phyloP scores from a whole-genome alignment of 331 rosid genomes.

The Quercus phellos region DNA sequence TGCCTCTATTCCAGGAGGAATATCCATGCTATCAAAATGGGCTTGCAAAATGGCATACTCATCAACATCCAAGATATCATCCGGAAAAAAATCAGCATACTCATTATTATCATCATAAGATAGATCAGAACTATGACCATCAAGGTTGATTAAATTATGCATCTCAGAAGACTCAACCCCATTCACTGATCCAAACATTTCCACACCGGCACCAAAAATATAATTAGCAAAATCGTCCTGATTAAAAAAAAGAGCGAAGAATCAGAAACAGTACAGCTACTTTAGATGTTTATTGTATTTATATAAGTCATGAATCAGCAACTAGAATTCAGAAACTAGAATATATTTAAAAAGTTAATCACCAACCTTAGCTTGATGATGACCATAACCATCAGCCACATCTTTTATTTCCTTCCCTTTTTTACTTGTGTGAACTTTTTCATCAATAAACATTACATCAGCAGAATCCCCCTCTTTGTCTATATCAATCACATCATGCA shows the following conservation, averaged over 20 bases:
- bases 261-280: not conserved
- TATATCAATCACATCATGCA: conserved; percentile 50
- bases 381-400: conserved; percentile 29
- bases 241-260: conserved; percentile 13
- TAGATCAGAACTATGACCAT: conserved; percentile 47
- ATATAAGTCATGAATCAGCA: conserved; percentile 10
- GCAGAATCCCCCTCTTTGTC: conserved; percentile 51
- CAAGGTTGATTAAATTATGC: conserved; percentile 43
- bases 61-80: conserved; percentile 56
- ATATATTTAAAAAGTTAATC: conserved; percentile 9
- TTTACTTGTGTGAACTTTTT: conserved; percentile 27
- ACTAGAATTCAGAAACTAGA: conserved; percentile 16
- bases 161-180: conserved; percentile 43
- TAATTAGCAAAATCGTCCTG: conserved; percentile 37
- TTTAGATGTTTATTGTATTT: not conserved
- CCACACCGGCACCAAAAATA: conserved; percentile 30
- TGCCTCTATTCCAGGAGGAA: conserved; percentile 86
- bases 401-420: conserved; percentile 56
- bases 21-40: conserved; percentile 61
- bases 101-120: conserved; percentile 47
- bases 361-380: conserved; percentile 51
- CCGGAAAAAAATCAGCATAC: conserved; percentile 23
- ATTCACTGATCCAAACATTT: conserved; percentile 31
- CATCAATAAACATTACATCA: conserved; percentile 44
- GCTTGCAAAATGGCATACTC: conserved; percentile 60